Conservation (phyloP, 495 filamentous ascomycete species). For the Cladorrhinum samala region DNA sequence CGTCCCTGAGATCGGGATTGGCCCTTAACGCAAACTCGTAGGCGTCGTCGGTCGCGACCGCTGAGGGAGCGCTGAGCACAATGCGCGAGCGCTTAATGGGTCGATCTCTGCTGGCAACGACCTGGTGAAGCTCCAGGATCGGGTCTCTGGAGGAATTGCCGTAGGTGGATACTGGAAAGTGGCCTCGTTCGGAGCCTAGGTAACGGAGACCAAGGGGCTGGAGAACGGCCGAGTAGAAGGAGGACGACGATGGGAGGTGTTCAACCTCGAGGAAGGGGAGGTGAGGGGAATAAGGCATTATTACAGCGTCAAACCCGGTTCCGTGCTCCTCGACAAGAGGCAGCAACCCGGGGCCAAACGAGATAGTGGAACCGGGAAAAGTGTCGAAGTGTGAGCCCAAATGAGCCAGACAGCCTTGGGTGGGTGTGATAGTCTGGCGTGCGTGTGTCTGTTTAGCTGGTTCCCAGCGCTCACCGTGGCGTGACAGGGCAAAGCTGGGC, state of each 20-base stretch:
- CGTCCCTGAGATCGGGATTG: constrained; percentile 26
- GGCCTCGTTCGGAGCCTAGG: constrained; percentile 40
- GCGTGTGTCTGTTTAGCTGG: background rate
- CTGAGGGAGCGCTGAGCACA: constrained; percentile 35
- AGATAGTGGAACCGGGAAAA: background rate
- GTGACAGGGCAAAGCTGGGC: constrained; percentile 14
- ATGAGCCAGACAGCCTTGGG: background rate
- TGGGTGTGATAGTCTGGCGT: constrained; percentile 1
- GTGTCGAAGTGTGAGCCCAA: constrained; percentile 4
- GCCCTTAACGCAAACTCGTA: constrained; percentile 37
- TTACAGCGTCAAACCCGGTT: constrained; percentile 12
- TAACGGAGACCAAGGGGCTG: constrained; percentile 71
- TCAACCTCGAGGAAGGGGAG: constrained; percentile 53
- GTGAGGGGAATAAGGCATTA: constrained; percentile 14
- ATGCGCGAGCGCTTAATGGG: constrained; percentile 32
- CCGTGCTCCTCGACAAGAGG: constrained; percentile 17
- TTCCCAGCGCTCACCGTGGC: constrained; percentile 10
- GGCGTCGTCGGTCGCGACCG: constrained; percentile 37
- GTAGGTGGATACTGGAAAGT: constrained; percentile 28
- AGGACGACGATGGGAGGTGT: constrained; percentile 69
- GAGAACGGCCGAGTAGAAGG: constrained; percentile 71
- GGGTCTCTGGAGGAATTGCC: constrained; percentile 23
- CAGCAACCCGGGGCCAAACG: constrained; percentile 10
- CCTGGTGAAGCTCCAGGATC: constrained; percentile 37
- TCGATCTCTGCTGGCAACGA: constrained; percentile 19